A percentile compares a stretch with the other conserved stretches of the same genome.
These are phyloP conservation scores for Pyrenopolyporus hunteri DNA, from an alignment of 495 filamentous ascomycete genomes.

Conservation along the genomic window DNA sequence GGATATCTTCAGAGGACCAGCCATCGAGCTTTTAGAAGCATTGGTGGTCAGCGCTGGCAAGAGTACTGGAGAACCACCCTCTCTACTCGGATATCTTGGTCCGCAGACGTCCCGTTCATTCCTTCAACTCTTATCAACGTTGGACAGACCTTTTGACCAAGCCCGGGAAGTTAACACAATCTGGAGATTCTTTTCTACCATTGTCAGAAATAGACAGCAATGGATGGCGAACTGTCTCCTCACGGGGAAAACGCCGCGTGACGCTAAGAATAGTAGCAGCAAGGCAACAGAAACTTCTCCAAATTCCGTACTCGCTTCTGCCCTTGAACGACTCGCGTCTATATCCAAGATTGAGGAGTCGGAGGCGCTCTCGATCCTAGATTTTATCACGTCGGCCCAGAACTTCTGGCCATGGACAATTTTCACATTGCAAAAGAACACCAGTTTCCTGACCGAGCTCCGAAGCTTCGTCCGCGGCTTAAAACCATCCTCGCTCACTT, in stretches of 20 bases:
- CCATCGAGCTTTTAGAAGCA: conserved; percentile 72
- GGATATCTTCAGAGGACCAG: conserved; percentile 66
- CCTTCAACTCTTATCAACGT: conserved; percentile 73
- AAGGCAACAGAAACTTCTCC: conserved; percentile 54
- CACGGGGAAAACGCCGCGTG: conserved; percentile 81
- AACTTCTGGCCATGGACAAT: conserved; percentile 95
- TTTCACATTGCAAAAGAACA: conserved; percentile 73
- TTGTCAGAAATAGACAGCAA: conserved; percentile 88
- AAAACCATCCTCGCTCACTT: conserved; percentile 53
- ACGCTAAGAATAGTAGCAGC: conserved; percentile 64
- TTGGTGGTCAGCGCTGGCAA: conserved; percentile 73
- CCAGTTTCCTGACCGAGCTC: conserved; percentile 70
- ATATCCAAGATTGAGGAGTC: conserved; percentile 67
- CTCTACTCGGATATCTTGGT: conserved; percentile 85
- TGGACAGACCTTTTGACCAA: conserved; percentile 78
- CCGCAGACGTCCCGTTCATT: conserved; percentile 82
- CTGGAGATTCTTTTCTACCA: conserved; percentile 86
- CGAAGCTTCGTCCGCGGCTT: conserved; percentile 71
- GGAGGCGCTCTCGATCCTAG: conserved; percentile 73
- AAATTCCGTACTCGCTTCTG: conserved; percentile 73
- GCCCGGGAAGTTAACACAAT: conserved; percentile 65
- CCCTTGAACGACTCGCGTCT: conserved; percentile 72
- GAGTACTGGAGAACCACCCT: conserved; percentile 75
- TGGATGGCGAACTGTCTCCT: conserved; percentile 94
- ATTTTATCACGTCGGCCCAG: conserved; percentile 83